Percentiles rank a stretch among this genome's conserved stretches.
phyloP scores from a whole-genome alignment of 495 filamentous ascomycete species.

The Penicillium angulare region DNA sequence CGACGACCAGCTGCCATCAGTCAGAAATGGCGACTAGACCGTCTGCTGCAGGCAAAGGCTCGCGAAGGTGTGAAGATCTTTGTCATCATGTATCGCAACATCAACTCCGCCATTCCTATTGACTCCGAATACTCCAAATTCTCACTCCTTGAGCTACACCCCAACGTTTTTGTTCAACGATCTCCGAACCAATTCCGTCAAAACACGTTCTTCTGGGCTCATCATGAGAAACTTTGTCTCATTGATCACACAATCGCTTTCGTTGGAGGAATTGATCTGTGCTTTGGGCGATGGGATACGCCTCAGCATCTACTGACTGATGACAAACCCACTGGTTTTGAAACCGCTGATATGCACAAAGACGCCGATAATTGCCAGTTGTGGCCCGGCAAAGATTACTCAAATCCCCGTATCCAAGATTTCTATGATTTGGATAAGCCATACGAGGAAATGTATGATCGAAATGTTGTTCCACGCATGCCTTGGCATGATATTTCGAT shows the following conservation, averaged over 20 bases:
- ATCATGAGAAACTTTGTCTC: constrained; percentile 95
- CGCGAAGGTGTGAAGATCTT: constrained; percentile 96
- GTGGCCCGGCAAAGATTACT: constrained; percentile 98
- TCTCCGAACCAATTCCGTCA: constrained; percentile 97
- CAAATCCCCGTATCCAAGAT: constrained; percentile 91
- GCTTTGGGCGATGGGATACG: constrained; percentile 97
- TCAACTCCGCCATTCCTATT: constrained; percentile 96
- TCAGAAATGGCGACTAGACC: constrained; percentile 96
- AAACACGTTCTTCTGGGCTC: constrained; percentile 99
- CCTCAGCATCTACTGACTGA: constrained; percentile 87
- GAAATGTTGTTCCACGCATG: constrained; percentile 84
- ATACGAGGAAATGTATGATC: constrained; percentile 99
- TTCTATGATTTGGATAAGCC: constrained; percentile 93
- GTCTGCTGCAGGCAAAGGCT: constrained; percentile 91
- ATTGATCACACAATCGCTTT: constrained; percentile 97
- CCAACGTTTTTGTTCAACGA: constrained; percentile 92
- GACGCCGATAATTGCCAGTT: constrained; percentile 94
- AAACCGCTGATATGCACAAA: constrained; percentile 69
- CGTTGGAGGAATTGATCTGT: constrained; percentile 93
- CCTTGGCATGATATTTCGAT: constrained; percentile 99
- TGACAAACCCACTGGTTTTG: constrained; percentile 94
- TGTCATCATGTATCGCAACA: constrained; percentile 97
- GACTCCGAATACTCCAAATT: constrained; percentile 99
- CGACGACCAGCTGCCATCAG: constrained; percentile 92
- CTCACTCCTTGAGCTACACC: constrained; percentile 91